Evolutionary conservation across 441 rosid genomes (phyloP).

Genomic region (Syzygium malaccense): DNA sequence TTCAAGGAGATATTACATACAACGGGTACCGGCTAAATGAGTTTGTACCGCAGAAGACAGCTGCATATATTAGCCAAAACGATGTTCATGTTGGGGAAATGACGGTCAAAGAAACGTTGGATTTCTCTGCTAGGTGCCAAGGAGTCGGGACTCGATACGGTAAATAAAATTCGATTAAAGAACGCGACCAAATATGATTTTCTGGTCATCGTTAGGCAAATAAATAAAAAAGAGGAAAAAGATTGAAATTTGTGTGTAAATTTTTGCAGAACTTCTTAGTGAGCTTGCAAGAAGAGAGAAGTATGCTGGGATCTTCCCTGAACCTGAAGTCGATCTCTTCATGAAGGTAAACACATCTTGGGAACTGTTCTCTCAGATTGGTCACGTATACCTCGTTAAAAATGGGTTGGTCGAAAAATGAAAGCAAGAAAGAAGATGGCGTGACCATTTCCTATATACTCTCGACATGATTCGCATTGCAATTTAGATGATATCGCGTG

Average conservation of each 20-base stretch:
- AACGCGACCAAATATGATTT: not conserved
- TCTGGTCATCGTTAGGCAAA: not conserved
- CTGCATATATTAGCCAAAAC: constrained; percentile 64
- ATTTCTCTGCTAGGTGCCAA: constrained; percentile 69
- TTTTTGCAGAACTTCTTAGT: constrained; percentile 35
- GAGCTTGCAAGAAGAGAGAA: constrained; percentile 66
- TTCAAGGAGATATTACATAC: constrained; percentile 52
- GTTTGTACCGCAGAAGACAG: constrained; percentile 56
- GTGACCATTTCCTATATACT: not conserved
- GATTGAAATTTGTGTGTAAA: not conserved
- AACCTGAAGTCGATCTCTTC: constrained; percentile 63
- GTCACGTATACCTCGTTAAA: not conserved
- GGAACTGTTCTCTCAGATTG: not conserved
- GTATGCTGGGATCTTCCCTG: constrained; percentile 54
- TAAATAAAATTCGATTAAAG: not conserved
- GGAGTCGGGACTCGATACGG: constrained; percentile 72
- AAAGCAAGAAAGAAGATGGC: not conserved
- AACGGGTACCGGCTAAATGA: constrained; percentile 53
- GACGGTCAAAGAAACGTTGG: constrained; percentile 72
- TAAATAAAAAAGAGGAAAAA: not conserved
- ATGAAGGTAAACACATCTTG: constrained; percentile 40
- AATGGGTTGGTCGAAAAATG: not conserved
- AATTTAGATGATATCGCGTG: not conserved
- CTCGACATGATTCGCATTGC: not conserved
- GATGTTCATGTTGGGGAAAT: constrained; percentile 68